Percentiles rank a stretch among this genome's conserved stretches.
phyloP scores from a whole-genome alignment of 371 early-diverging fungal species.

The Apophysomyces ossiformis region DNA sequence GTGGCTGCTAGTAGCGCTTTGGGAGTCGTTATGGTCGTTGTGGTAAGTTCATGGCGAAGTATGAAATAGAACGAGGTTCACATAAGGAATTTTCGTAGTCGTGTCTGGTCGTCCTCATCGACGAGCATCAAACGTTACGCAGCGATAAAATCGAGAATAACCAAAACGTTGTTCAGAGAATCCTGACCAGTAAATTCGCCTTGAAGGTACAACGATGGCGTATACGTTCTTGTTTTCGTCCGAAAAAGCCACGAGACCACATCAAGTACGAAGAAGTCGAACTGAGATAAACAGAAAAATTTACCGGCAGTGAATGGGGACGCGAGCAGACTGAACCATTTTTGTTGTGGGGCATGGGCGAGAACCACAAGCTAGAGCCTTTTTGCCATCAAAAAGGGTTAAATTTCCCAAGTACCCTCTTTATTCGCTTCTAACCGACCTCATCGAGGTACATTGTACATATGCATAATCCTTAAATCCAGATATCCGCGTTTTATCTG shows the following conservation, averaged over 20 bases:
- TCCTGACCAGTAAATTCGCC: conserved; percentile 13
- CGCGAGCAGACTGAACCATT: too few relatives aligned
- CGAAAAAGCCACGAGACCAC: conserved; percentile 5
- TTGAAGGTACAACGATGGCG: conserved; percentile 8
- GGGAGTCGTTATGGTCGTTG: conserved; percentile 65
- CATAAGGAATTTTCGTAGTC: conserved; percentile 30
- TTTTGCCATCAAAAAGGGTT: too few relatives aligned
- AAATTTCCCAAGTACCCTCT: too few relatives aligned
- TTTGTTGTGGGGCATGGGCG: too few relatives aligned
- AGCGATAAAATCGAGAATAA: conserved; percentile 55
- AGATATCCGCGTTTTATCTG: too few relatives aligned
- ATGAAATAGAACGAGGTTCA: background rate
- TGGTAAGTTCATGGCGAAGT: conserved; percentile 38
- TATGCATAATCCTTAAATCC: too few relatives aligned
- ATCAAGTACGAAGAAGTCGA: conserved; percentile 23
- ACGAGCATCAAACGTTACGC: conserved; percentile 59
- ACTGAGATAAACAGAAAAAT: conserved; percentile 7
- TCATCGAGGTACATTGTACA: too few relatives aligned
- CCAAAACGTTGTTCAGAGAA: conserved; percentile 20
- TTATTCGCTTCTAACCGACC: too few relatives aligned
- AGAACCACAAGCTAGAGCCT: too few relatives aligned
- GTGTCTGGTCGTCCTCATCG: conserved; percentile 63
- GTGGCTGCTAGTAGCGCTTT: conserved; percentile 73
- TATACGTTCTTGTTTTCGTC: conserved; percentile 15
- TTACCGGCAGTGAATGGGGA: background rate